These are phyloP conservation scores for Rhizopogon vesiculosus DNA, from an alignment of 768 basidiomycete genomes.

Conservation along the genomic window DNA sequence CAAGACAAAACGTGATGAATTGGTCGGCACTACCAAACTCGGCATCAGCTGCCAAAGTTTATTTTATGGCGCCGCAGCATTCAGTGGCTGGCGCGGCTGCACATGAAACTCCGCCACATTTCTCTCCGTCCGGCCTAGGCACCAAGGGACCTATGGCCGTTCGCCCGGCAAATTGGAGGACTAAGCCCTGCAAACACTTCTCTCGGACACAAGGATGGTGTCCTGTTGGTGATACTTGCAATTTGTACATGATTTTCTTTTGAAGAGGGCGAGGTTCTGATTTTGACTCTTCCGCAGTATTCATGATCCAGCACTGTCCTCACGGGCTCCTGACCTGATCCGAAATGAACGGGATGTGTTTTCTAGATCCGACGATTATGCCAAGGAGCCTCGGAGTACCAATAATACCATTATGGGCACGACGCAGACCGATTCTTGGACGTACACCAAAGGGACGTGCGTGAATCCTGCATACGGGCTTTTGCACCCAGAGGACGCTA, in stretches of 20 bases:
- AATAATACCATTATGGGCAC: not conserved
- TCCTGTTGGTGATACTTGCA: slow-evolving; percentile 35
- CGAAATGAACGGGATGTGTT: not conserved
- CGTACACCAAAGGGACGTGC: slow-evolving; percentile 31
- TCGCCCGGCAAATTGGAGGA: slow-evolving; percentile 27
- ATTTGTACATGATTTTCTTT: slow-evolving; percentile 30
- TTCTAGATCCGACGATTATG: not conserved
- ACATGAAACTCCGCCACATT: not conserved
- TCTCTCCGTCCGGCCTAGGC: not conserved
- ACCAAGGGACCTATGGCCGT: not conserved
- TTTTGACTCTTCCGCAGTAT: slow-evolving; percentile 6
- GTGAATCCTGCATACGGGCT: slow-evolving; percentile 23
- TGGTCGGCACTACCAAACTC: slow-evolving; percentile 17
- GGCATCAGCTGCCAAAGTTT: not conserved
- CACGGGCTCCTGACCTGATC: not conserved
- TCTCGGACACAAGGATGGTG: slow-evolving; percentile 38
- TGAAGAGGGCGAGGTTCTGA: not conserved
- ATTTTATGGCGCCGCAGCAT: slow-evolving; percentile 5
- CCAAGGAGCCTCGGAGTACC: not conserved
- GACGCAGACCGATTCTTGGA: slow-evolving; percentile 31
- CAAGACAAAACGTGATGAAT: slow-evolving; percentile 8
- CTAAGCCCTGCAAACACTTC: slow-evolving; percentile 37
- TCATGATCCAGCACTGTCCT: slow-evolving; percentile 10
- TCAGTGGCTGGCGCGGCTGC: not conserved
- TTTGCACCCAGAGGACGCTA: slow-evolving; percentile 25